A percentile compares a stretch with the other conserved stretches of the same genome.
phyloP scores from a whole-genome alignment of 2,329 filamentous ascomycete species.

The Ophiocordyceps unilateralis region DNA sequence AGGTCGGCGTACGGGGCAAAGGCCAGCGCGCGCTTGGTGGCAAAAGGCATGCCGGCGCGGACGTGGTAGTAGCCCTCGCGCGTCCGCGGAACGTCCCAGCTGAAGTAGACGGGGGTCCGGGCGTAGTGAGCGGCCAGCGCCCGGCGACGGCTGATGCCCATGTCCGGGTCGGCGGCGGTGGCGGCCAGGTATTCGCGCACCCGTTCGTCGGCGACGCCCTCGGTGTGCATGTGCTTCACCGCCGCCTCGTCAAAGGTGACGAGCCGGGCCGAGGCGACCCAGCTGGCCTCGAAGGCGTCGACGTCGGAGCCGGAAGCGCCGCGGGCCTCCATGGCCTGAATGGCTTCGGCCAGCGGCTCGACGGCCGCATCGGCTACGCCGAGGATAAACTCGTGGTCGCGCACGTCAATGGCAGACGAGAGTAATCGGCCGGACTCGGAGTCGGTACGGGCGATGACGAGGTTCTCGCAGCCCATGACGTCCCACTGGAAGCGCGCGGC shows the following conservation, averaged over 20 bases:
- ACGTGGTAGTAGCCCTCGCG: conserved; percentile 92
- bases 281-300: conserved; percentile 68
- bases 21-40: conserved; percentile 81
- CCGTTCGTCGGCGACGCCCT: conserved; percentile 44
- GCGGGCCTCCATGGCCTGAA: conserved; percentile 74
- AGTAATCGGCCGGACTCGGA: conserved; percentile 85
- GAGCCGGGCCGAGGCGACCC: conserved; percentile 74
- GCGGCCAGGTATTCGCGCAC: conserved; percentile 51
- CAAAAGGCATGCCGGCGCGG: conserved; percentile 63
- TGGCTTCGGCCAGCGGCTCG: conserved; percentile 68
- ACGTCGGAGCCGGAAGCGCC: conserved; percentile 69
- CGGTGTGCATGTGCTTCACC: conserved; percentile 50
- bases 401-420: conserved; percentile 77
- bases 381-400: conserved; percentile 94
- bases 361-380: conserved; percentile 60
- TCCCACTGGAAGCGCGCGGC: conserved; percentile 96
- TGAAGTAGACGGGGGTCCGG: conserved; percentile 58
- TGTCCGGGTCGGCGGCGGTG: conserved; percentile 46
- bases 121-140: conserved; percentile 51
- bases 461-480: conserved; percentile 88
- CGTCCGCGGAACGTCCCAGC: conserved; percentile 82
- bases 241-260: conserved; percentile 88
- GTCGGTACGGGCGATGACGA: conserved; percentile 88
- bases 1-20: conserved; percentile 90
- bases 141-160: conserved; percentile 65